Percentiles rank a stretch among this genome's conserved stretches.
Conservation (phyloP, 1,284 basidiomycete genomes). For the Leccinum variabile region DNA sequence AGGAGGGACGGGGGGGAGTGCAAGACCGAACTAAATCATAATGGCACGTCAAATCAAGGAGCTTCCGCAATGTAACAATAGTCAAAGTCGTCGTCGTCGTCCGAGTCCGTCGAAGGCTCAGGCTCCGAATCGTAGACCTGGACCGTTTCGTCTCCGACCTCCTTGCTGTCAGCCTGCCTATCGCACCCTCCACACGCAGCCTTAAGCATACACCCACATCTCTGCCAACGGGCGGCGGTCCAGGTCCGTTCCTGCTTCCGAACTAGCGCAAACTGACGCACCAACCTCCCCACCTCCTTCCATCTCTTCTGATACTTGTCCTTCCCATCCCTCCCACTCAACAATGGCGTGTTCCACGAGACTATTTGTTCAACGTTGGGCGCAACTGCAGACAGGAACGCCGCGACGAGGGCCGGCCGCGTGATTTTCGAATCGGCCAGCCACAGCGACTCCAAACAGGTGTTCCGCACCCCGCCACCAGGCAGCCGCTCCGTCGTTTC, state of each 20-base stretch:
- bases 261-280: conserved; percentile 26
- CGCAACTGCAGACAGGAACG: conserved; percentile 30
- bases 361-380: conserved; percentile 31
- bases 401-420: conserved; percentile 26
- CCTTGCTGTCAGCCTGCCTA: neutral
- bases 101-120: conserved; percentile 20
- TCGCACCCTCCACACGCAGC: neutral
- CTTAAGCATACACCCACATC: neutral
- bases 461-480: conserved; percentile 29
- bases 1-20: no score
- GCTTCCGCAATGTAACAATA: conserved; percentile 22
- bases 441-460: conserved; percentile 28
- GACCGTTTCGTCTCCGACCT: conserved; percentile 11
- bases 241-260: conserved; percentile 27
- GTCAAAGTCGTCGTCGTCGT: conserved; percentile 32
- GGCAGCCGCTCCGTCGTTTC: conserved; percentile 6
- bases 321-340: conserved; percentile 23
- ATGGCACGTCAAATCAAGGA: conserved; percentile 2
- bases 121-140: conserved; percentile 30
- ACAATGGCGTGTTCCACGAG: conserved; percentile 32
- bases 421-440: conserved; percentile 31
- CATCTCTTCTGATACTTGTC: conserved; percentile 28
- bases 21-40: neutral
- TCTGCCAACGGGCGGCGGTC: neutral
- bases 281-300: conserved; percentile 27